Base-by-base conservation (phyloP, 805 yeast species). In the Hagleromyces aurorensis region DNA sequence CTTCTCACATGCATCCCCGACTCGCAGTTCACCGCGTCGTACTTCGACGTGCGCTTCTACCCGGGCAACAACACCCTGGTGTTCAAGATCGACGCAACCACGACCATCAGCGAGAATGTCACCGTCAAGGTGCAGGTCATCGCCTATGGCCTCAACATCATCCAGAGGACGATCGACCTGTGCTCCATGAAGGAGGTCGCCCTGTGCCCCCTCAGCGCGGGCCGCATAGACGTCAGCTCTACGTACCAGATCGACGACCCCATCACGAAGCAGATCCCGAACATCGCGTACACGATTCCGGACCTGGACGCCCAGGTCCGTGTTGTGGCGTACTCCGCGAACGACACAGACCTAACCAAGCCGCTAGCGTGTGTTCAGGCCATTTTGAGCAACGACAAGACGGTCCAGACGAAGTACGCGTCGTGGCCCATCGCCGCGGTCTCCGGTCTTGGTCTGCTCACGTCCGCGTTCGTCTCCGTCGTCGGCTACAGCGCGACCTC, bases 341-440 rank as follows among this genome's bases (percentile, higher is more conserved):
- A 60, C 27, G 75, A 71, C 46, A 62, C 69, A 5, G 40, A 54
- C 9, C 59, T 48, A 4, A 28, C 44, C 13, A 55, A 59, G 6
- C 69, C 78, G 3, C 62, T 87, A 35, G 98, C 97, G 3, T 91
- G 99, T 69, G 94, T 91, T 9, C 84, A 81, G 52, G 96, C 96
- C 0, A 65, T 73, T 9, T 65, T 91, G 33, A 61, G 81, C 13
- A 91, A 91, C 57, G 95, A 91, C 34, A 86, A 82, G 50, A 87
- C 97, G 1, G 98, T 91, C 16, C 93, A 86, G 58, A 84, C 95
- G 15, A 75, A 75, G 46, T 86, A 79, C 43, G 95, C 91, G 3
- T 72, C 93, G 4, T 89, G 98, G 98, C 94, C 94, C 7, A 80
- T 91, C 43, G 97, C 96, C 4, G 87, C 85, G 13, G 70, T 91